Percentiles rank a stretch among this genome's conserved stretches.
Evolutionary conservation across 768 basidiomycete species (phyloP).

Genomic region (Cystofilobasidium capitatum): DNA sequence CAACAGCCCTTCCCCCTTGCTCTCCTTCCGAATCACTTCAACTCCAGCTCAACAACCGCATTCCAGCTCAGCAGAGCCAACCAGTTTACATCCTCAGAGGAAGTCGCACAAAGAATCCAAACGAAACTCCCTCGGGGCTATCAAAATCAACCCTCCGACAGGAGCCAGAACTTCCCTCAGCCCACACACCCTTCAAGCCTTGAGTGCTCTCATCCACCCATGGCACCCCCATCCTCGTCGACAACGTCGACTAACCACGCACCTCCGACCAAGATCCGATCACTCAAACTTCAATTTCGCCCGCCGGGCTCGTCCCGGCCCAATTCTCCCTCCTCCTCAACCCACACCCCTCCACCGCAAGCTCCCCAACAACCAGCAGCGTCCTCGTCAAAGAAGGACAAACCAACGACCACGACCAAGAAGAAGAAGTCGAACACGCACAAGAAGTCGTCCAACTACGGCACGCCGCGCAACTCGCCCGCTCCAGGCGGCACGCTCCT

Average conservation of each 20-base stretch:
- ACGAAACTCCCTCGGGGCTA: too few species aligned
- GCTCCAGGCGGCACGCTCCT: conserved; percentile 14
- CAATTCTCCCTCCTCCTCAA: not conserved
- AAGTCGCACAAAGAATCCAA: too few species aligned
- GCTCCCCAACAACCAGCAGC: not conserved
- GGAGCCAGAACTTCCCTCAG: too few species aligned
- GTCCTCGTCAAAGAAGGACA: not conserved
- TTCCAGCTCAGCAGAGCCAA: too few species aligned
- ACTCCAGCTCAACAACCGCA: too few species aligned
- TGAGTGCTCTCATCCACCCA: not conserved
- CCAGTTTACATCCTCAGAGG: too few species aligned
- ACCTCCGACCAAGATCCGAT: not conserved
- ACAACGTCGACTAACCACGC: not conserved
- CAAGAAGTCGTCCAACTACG: not conserved
- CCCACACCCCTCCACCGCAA: not conserved
- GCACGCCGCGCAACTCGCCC: not conserved
- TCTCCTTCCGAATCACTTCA: not conserved
- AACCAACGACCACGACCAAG: not conserved
- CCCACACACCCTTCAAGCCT: not conserved
- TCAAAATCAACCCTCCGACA: not conserved
- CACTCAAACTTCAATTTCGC: conserved; percentile 4
- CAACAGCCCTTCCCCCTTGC: not conserved
- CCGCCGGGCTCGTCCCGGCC: not conserved
- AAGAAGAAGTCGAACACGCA: conserved; percentile 14
- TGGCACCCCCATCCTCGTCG: not conserved